These are phyloP conservation scores for Trichoderma asperelloides DNA, from an alignment of 495 filamentous ascomycete genomes.

Conservation along the genomic window DNA sequence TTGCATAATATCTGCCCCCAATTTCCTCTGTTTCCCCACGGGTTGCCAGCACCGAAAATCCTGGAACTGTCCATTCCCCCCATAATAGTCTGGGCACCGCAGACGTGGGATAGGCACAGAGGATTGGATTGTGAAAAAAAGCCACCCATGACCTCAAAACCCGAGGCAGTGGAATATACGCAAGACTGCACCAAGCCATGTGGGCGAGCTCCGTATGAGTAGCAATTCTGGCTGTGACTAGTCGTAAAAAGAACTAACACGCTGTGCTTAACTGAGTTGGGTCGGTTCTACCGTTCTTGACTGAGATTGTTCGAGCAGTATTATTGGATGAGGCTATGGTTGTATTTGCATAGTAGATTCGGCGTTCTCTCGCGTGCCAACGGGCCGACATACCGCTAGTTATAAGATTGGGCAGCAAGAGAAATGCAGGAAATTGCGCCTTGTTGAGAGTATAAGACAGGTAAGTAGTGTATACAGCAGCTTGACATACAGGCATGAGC, in stretches of 20 bases:
- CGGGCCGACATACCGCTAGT: not conserved
- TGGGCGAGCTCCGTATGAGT: not conserved
- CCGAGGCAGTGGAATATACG: not conserved
- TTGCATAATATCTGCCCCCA: not conserved
- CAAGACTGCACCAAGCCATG: slow-evolving; percentile 6
- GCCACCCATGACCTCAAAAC: not conserved
- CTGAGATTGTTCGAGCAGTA: not conserved
- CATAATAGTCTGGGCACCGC: not conserved
- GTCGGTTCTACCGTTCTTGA: not conserved
- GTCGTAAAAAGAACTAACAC: not conserved
- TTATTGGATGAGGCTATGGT: not conserved
- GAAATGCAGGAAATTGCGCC: not conserved
- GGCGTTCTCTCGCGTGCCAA: not conserved
- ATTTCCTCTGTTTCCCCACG: not conserved
- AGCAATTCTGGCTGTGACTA: not conserved
- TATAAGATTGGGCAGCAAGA: not conserved
- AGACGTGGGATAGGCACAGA: not conserved
- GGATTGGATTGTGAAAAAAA: not conserved
- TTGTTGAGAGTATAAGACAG: not conserved
- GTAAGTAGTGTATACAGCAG: not conserved
- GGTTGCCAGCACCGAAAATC: not conserved
- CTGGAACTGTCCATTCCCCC: not conserved
- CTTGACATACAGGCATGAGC: not conserved
- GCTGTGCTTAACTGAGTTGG: not conserved
- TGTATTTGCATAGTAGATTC: not conserved